Evolutionary conservation across 495 filamentous ascomycete genomes (phyloP).

Genomic region (Xylaria venustula): DNA sequence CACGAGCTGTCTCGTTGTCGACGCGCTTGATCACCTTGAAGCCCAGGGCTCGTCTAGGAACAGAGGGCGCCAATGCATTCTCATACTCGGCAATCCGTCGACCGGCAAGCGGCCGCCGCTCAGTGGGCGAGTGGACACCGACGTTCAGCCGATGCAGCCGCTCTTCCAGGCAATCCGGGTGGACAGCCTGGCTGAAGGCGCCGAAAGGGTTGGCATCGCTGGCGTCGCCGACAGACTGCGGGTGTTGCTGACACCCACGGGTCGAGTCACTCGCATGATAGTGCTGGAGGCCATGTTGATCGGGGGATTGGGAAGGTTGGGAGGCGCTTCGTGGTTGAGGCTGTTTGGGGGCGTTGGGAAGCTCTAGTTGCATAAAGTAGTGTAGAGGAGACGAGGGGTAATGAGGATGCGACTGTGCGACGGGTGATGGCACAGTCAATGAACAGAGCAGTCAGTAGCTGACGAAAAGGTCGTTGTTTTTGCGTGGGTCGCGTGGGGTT

Average conservation of each 20-base stretch:
- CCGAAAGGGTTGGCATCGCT: constrained; percentile 9
- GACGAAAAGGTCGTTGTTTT: neutral
- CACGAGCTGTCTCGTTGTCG: constrained; percentile 37
- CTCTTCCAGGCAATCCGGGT: constrained; percentile 36
- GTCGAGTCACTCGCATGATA: constrained; percentile 40
- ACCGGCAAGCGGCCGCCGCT: constrained; percentile 34
- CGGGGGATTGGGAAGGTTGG: constrained; percentile 40
- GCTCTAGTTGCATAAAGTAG: constrained; percentile 89
- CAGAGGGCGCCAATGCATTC: constrained; percentile 49
- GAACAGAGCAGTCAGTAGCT: neutral
- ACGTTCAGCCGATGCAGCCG: constrained; percentile 43
- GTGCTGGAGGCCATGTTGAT: constrained; percentile 76
- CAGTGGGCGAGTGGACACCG: constrained; percentile 22
- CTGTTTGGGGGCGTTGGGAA: constrained; percentile 59
- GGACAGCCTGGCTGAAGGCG: constrained; percentile 23
- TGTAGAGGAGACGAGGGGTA: constrained; percentile 37
- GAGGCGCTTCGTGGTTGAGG: constrained; percentile 44
- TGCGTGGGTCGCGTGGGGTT: constrained; percentile 1
- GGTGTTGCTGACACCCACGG: constrained; percentile 30
- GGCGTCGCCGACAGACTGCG: neutral
- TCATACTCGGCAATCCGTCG: constrained; percentile 75
- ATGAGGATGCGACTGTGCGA: constrained; percentile 64
- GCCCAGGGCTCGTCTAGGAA: constrained; percentile 45
- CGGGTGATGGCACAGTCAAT: constrained; percentile 39
- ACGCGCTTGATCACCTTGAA: constrained; percentile 64